Conservation (phyloP, 768 basidiomycete species). For the Pleurotus ostreatus region DNA sequence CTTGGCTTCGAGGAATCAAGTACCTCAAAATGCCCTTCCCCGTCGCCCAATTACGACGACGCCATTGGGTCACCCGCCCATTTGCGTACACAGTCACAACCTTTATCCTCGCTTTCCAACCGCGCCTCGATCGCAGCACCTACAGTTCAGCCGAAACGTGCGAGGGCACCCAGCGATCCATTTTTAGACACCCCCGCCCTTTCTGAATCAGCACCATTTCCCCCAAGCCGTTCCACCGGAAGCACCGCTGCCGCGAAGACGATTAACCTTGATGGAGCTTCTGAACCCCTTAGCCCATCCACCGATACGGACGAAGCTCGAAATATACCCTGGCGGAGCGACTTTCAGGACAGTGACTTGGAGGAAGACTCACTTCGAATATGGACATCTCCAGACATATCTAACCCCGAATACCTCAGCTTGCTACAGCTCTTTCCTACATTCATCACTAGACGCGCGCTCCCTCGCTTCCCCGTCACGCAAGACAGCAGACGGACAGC, state of each 20-base stretch:
- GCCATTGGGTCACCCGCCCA: constrained; percentile 37
- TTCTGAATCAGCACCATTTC: constrained; percentile 51
- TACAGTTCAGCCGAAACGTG: constrained; percentile 53
- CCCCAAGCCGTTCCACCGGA: constrained; percentile 46
- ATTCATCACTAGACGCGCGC: constrained; percentile 64
- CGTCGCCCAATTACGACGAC: constrained; percentile 27
- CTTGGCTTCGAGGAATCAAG: constrained; percentile 13
- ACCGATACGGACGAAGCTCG: not conserved
- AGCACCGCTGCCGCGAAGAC: constrained; percentile 19
- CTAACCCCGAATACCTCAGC: constrained; percentile 67
- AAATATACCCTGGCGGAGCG: constrained; percentile 12
- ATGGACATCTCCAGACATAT: constrained; percentile 79
- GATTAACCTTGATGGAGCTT: constrained; percentile 22
- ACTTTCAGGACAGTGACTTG: constrained; percentile 14
- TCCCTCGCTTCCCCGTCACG: constrained; percentile 64
- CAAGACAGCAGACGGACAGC: constrained; percentile 29
- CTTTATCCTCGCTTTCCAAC: constrained; percentile 37
- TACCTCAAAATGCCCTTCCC: constrained; percentile 32
- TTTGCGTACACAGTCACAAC: constrained; percentile 54
- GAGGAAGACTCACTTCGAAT: constrained; percentile 57
- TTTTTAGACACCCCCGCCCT: constrained; percentile 69
- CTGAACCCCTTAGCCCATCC: constrained; percentile 14
- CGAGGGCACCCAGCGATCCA: constrained; percentile 74
- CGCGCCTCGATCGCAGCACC: constrained; percentile 38
- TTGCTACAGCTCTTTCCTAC: constrained; percentile 74